These are phyloP conservation scores for Eimeria praecox DNA, from an alignment of 169 alveolate genomes.

Conservation along the genomic window DNA sequence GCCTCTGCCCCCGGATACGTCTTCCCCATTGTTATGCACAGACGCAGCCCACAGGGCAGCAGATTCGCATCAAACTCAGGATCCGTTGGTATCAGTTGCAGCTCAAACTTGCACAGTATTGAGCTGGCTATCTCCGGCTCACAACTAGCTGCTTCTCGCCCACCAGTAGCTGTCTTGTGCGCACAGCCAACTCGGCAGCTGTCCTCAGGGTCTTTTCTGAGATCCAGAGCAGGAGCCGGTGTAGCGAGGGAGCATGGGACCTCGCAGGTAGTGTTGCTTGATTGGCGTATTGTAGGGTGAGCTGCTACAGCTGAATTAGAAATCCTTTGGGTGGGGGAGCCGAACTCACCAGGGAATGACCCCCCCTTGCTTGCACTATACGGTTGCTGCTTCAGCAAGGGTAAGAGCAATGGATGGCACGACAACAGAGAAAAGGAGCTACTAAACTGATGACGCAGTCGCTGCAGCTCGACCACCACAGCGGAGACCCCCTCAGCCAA, in stretches of 20 bases:
- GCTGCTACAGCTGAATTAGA: slow-evolving; percentile 1
- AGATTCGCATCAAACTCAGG: slow-evolving; percentile 27
- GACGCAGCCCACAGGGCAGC: slow-evolving; percentile 55
- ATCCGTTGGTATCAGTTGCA: slow-evolving; percentile 37
- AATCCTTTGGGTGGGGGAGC: background rate
- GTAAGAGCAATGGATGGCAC: slow-evolving; percentile 39
- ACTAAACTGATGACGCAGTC: slow-evolving; percentile 30
- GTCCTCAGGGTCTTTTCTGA: background rate
- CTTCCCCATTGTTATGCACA: slow-evolving; percentile 31
- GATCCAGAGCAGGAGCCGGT: no score
- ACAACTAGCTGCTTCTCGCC: background rate
- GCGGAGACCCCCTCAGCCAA: background rate
- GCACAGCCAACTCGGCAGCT: background rate
- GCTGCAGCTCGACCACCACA: slow-evolving; percentile 37
- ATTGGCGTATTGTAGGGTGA: background rate
- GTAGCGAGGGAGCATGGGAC: background rate
- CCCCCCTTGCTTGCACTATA: background rate
- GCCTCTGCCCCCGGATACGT: slow-evolving; percentile 45
- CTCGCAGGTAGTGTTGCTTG: background rate
- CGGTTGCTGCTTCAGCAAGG: slow-evolving; percentile 3
- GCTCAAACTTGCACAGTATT: slow-evolving; percentile 31
- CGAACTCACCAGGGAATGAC: background rate
- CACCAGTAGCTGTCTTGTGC: background rate
- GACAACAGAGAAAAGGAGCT: slow-evolving; percentile 13
- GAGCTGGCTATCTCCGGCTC: slow-evolving; percentile 9